A percentile compares a stretch with the other conserved stretches of the same genome.
These are phyloP conservation scores for Willaertia magna DNA, from an alignment of 208 protist genomes.

Conservation along the genomic window DNA sequence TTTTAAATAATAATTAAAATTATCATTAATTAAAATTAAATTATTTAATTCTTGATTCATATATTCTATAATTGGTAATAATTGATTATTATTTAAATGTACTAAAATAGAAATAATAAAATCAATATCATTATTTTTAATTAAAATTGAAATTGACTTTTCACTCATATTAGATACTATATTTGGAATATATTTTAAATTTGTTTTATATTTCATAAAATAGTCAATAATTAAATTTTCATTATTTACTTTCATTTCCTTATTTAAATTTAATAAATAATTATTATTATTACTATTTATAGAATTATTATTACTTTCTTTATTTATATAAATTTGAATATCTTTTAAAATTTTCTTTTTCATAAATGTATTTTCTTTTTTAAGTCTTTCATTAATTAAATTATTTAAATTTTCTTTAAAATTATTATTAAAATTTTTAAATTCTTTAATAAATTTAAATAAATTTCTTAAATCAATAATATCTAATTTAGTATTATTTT, in stretches of 20 bases:
- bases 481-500: background rate
- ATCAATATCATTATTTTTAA: background rate
- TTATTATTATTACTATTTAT: too few species aligned
- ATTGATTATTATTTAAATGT: background rate
- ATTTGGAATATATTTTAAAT: slow-evolving; percentile 4
- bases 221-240: too few species aligned
- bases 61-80: background rate
- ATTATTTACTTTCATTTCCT: too few species aligned
- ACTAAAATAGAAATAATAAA: background rate
- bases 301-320: too few species aligned
- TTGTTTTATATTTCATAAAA: too few species aligned
- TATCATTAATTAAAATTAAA: background rate
- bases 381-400: background rate
- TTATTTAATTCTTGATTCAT: background rate
- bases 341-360: background rate
- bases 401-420: background rate
- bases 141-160: background rate
- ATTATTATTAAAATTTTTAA: too few species aligned
- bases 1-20: background rate
- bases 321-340: background rate
- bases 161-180: background rate
- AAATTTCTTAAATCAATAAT: background rate
- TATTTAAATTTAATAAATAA: too few species aligned
- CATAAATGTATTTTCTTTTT: background rate
- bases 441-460: background rate